phyloP scores from a whole-genome alignment of 176 grass and related monocot genomes.

The Zoysia pacifica region DNA sequence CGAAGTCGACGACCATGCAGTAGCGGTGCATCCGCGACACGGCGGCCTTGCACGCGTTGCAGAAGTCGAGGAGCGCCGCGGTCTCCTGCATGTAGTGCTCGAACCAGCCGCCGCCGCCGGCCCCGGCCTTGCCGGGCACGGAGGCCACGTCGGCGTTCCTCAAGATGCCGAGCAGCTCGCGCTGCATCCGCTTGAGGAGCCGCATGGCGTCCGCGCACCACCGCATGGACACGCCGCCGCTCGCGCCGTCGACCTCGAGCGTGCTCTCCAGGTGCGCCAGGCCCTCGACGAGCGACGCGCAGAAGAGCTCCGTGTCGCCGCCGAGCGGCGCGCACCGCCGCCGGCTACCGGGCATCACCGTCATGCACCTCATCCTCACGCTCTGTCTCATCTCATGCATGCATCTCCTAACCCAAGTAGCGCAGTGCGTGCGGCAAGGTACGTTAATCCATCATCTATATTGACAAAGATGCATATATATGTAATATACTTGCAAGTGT shows the following conservation, averaged over 20 bases:
- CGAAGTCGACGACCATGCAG: conserved; percentile 70
- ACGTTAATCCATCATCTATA: neutral
- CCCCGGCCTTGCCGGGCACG: neutral
- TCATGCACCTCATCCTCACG: conserved; percentile 25
- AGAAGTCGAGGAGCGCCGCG: conserved; percentile 72
- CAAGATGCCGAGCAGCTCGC: conserved; percentile 63
- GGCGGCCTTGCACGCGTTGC: conserved; percentile 81
- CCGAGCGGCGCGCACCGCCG: conserved; percentile 11
- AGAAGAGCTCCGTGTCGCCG: conserved; percentile 58
- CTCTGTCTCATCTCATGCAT: neutral
- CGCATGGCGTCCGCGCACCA: conserved; percentile 80
- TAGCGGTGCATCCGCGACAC: conserved; percentile 63
- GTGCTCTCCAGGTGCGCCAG: conserved; percentile 58
- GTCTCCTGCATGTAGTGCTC: conserved; percentile 99
- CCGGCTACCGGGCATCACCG: neutral
- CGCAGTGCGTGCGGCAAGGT: neutral
- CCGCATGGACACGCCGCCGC: conserved; percentile 53
- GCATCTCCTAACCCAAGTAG: neutral
- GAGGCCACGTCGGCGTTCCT: conserved; percentile 58
- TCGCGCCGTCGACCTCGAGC: conserved; percentile 14
- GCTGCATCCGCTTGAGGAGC: conserved; percentile 90
- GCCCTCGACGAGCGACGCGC: conserved; percentile 67
- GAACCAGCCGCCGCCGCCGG: conserved; percentile 53
- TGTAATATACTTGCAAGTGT: neutral
- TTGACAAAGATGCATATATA: neutral